Base-by-base conservation (phyloP, 805 yeast genomes). In the Pichia phayaonensis region DNA sequence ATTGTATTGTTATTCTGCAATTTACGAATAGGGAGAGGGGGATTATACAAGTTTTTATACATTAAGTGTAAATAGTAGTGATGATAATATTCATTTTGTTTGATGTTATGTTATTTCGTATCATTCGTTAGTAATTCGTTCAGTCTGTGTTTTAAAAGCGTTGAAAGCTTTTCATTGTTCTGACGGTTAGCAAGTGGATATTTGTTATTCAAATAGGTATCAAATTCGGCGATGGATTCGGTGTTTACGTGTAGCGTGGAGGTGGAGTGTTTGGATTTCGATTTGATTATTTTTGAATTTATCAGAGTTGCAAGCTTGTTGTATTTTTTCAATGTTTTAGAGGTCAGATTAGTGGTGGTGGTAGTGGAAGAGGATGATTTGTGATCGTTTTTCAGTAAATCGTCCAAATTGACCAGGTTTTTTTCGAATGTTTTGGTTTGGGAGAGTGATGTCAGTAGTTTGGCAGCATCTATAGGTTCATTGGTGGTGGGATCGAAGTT, bases 1-100 rank as follows among this genome's bases (percentile, higher is more conserved):
- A 36, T 68, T 89, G 63, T 94, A 94, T 67, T 77, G 92, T 56
- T 77, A 79, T 64, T 87, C 84, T 59, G 92, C 90, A 23, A 60
- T 68, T 53, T 58, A 66, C 51, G 63, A 62, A 40, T 61, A 63
- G 21, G 8, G 10, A 22, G 18, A 23, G 40, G 7, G 11, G 40
- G 7, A 13, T n/a, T n/a, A n/a, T n/a, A n/a, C n/a, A n/a, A n/a
- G n/a, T n/a, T n/a, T n/a, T n/a, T n/a, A n/a, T n/a, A n/a, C n/a
- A n/a, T n/a, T n/a, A n/a, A n/a, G n/a, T n/a, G n/a, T n/a, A n/a
- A n/a, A n/a, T n/a, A n/a, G 29, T 10, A 26, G 11, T 5, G 29
- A 8, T 6, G 29, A 13, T 11, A 26, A 8, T n/a, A n/a, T n/a
- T n/a, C n/a, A 26, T 26, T 26, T 4, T 16, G 38, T n/a, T 23